A percentile compares a stretch with the other conserved stretches of the same genome.
phyloP scores from a whole-genome alignment of 129 eudicot species.

The Escallonia herrerae region DNA sequence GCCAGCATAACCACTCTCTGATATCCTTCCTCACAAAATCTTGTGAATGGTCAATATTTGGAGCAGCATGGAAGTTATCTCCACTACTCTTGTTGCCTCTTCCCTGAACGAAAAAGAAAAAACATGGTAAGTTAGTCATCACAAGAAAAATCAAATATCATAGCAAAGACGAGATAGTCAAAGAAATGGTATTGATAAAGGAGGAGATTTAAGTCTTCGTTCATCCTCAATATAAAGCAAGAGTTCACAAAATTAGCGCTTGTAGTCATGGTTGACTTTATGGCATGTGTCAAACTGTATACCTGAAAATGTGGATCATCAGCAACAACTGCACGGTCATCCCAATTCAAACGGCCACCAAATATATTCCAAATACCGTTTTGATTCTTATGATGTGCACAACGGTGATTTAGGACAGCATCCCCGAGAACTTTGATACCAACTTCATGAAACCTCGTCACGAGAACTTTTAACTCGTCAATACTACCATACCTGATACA shows the following conservation, averaged over 20 bases:
- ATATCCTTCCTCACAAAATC: constrained; percentile 91
- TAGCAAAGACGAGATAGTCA: background rate
- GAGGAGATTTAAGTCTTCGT: no score
- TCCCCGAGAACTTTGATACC: constrained; percentile 82
- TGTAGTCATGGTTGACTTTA: no score
- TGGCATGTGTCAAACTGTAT: background rate
- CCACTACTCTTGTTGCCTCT: constrained; percentile 97
- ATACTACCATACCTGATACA: constrained; percentile 64
- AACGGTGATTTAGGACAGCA: constrained; percentile 88
- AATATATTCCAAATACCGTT: constrained; percentile 90
- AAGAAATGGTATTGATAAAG: no score
- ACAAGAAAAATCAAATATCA: background rate
- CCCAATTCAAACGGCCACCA: constrained; percentile 96
- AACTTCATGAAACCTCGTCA: constrained; percentile 60
- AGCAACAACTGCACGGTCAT: constrained; percentile 92
- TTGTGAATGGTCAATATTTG: constrained; percentile 97
- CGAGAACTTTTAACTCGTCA: constrained; percentile 61
- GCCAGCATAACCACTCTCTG: constrained; percentile 88
- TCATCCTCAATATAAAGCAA: no score
- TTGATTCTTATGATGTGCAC: constrained; percentile 66
- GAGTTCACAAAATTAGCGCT: no score
- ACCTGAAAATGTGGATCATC: constrained; percentile 99
- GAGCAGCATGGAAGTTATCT: constrained; percentile 97
- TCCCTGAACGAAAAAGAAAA: constrained; percentile 40
- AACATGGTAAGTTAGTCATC: background rate